Conservation (phyloP, 257 asterid genomes). For the Solanum ossicruentum region DNA sequence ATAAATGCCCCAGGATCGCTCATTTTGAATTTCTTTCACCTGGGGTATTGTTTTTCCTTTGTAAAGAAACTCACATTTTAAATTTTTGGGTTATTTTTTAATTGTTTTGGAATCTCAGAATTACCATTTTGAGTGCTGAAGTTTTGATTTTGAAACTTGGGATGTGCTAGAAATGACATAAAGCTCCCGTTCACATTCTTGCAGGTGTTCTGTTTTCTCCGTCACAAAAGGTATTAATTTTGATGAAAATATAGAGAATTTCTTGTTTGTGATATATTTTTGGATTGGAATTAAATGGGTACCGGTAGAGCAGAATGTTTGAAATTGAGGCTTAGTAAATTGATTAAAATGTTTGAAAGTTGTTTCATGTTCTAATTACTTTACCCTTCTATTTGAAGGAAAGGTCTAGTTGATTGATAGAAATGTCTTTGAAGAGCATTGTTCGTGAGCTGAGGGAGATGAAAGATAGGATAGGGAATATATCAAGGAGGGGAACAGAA, state of each 20-base stretch:
- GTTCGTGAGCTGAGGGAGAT: slow-evolving; percentile 68
- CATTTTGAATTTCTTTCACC: background rate
- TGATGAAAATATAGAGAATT: background rate
- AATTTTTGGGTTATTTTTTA: too few species aligned
- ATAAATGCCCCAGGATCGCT: background rate
- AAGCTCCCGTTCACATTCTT: background rate
- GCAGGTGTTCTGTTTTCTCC: background rate
- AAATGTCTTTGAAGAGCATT: slow-evolving; percentile 76
- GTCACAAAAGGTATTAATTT: background rate
- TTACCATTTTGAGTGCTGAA: background rate
- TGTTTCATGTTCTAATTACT: background rate
- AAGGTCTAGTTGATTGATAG: slow-evolving; percentile 8
- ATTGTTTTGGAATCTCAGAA: background rate
- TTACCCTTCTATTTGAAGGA: background rate
- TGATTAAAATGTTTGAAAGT: background rate
- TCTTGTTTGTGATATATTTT: background rate
- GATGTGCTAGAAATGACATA: background rate
- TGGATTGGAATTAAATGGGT: background rate
- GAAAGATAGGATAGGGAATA: slow-evolving; percentile 78
- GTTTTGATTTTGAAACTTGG: background rate
- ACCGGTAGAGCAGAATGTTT: background rate
- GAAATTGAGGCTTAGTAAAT: background rate
- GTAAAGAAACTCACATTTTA: background rate
- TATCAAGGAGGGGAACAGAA: slow-evolving; percentile 50
- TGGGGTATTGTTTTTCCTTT: background rate